These are phyloP conservation scores for Monascus purpureus DNA, from an alignment of 495 filamentous ascomycete genomes.

Conservation along the genomic window DNA sequence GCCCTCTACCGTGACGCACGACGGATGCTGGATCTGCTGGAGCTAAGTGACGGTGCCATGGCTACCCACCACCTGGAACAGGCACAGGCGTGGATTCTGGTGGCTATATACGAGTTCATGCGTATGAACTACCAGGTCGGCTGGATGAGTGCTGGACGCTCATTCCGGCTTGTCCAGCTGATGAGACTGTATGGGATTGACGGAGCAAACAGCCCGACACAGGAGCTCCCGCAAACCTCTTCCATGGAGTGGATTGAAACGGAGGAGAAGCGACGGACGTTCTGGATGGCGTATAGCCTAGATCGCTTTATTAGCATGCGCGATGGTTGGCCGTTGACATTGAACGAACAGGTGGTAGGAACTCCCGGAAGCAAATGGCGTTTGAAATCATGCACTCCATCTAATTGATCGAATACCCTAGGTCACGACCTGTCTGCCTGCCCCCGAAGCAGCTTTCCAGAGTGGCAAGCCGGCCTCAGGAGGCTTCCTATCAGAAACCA, in stretches of 20 bases:
- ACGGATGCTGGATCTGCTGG: slow-evolving; percentile 28
- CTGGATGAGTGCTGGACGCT: slow-evolving; percentile 40
- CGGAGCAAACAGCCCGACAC: slow-evolving; percentile 9
- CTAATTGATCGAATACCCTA: neutral
- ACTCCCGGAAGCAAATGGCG: too few relatives aligned
- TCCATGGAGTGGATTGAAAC: slow-evolving; percentile 13
- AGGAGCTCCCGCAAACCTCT: slow-evolving; percentile 3
- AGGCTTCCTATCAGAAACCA: slow-evolving; percentile 29
- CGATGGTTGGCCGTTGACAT: slow-evolving; percentile 30
- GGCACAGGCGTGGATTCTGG: slow-evolving; percentile 40
- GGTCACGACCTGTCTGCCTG: slow-evolving; percentile 2
- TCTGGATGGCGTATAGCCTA: slow-evolving; percentile 43
- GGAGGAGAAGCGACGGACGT: slow-evolving; percentile 38
- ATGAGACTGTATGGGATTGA: slow-evolving; percentile 37
- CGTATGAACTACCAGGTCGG: slow-evolving; percentile 30
- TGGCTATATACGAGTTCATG: slow-evolving; percentile 40
- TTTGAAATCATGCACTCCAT: neutral
- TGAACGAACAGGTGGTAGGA: slow-evolving; percentile 36
- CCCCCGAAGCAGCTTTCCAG: slow-evolving; percentile 37
- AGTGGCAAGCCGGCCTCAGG: slow-evolving; percentile 27
- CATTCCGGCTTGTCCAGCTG: slow-evolving; percentile 38
- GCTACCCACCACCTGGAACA: slow-evolving; percentile 21
- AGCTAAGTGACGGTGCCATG: slow-evolving; percentile 3
- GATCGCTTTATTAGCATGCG: slow-evolving; percentile 38
- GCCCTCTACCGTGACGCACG: slow-evolving; percentile 33